Conservation (phyloP, 140 eudicot species). For the Flaveria floridana region DNA sequence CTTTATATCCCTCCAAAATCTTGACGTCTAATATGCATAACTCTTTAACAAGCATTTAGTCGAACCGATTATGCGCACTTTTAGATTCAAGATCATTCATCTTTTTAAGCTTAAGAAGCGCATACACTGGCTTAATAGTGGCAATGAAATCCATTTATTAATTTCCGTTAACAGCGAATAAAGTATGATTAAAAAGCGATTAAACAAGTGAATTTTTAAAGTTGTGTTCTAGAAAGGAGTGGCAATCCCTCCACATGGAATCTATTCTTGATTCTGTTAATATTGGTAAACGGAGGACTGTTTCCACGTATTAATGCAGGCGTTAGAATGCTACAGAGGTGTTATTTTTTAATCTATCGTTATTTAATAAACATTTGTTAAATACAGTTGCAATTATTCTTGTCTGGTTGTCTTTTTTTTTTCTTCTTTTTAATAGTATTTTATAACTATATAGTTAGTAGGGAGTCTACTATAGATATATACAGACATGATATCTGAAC, state of each 20-base stretch:
- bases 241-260: constrained; percentile 26
- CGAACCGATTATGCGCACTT: constrained; percentile 26
- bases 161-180: background rate
- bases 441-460: no score
- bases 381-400: no score
- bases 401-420: no score
- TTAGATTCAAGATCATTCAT: background rate
- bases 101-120: no score
- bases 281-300: background rate
- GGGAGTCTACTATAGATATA: no score
- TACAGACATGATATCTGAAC: no score
- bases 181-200: background rate
- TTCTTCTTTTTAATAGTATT: no score
- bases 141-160: no score
- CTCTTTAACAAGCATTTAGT: constrained; percentile 9
- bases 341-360: background rate
- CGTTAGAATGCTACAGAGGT: background rate
- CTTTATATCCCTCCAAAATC: background rate
- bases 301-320: background rate
- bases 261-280: background rate
- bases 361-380: background rate
- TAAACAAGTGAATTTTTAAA: background rate
- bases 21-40: background rate
- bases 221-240: constrained; percentile 13
- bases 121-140: no score